Conservation (phyloP, 805 yeast genomes). For the Myxozyma sirexii region DNA sequence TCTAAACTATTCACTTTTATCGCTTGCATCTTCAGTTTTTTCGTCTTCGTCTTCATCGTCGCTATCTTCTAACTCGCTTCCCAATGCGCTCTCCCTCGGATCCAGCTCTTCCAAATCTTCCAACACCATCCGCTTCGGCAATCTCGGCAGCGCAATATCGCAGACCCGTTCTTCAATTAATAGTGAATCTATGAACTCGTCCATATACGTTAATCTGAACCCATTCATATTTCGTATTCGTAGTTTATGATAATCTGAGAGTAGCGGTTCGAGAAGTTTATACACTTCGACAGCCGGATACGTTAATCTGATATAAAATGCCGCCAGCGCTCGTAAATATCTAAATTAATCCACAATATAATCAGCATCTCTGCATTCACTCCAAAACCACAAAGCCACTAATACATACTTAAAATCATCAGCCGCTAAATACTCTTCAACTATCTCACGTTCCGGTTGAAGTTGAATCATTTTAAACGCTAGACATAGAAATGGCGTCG, state of each 20-base stretch:
- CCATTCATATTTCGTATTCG: conserved; percentile 49
- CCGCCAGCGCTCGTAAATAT: conserved; percentile 64
- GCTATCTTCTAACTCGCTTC: conserved; percentile 44
- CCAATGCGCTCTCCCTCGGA: conserved; percentile 43
- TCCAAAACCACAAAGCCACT: too few relatives aligned
- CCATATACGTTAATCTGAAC: conserved; percentile 58
- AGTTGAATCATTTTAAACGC: conserved; percentile 76
- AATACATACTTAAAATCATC: conserved; percentile 62
- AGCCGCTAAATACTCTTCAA: conserved; percentile 59
- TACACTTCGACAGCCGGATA: conserved; percentile 52
- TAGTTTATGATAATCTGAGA: conserved; percentile 70
- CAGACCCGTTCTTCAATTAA: conserved; percentile 61
- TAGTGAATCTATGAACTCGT: conserved; percentile 71
- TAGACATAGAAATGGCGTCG: conserved; percentile 75
- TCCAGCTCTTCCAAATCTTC: conserved; percentile 44
- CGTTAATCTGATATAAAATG: conserved; percentile 59
- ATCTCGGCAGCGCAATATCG: conserved; percentile 72
- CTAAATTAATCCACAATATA: background rate
- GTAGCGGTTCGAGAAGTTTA: conserved; percentile 54
- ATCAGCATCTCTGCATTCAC: background rate
- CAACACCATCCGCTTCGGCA: conserved; percentile 46
- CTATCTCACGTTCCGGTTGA: conserved; percentile 63
- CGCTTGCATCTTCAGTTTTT: background rate
- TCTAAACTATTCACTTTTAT: background rate
- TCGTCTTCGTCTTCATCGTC: conserved; percentile 19